Evolutionary conservation across 225 moss, liverwort and hornwort species (phyloP).

Genomic region (Bryum argenteum): DNA sequence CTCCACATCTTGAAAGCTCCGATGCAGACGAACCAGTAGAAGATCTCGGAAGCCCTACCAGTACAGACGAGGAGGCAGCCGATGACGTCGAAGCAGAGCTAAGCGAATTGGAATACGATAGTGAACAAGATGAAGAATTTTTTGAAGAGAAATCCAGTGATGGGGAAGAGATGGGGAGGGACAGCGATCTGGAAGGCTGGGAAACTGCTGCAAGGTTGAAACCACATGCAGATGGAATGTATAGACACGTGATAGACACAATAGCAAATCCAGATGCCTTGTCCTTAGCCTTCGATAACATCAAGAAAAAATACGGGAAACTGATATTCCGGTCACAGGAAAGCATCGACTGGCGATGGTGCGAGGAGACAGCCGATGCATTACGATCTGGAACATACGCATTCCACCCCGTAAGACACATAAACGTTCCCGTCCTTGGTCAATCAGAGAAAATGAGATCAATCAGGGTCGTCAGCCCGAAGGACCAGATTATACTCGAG

Average conservation of each 20-base stretch:
- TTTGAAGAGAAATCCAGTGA: conserved; percentile 25
- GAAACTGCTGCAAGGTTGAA: conserved; percentile 30
- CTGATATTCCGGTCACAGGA: conserved; percentile 43
- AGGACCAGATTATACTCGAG: conserved; percentile 56
- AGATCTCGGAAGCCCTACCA: not conserved
- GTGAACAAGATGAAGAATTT: conserved; percentile 9
- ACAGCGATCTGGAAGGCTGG: conserved; percentile 11
- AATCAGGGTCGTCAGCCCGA: conserved; percentile 44
- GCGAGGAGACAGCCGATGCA: conserved; percentile 47
- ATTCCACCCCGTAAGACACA: conserved; percentile 43
- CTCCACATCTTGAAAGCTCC: conserved; percentile 3
- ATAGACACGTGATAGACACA: conserved; percentile 46
- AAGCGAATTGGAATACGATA: conserved; percentile 2
- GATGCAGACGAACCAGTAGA: not conserved
- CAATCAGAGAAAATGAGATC: conserved; percentile 44
- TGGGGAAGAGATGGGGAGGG: not conserved
- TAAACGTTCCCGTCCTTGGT: conserved; percentile 52
- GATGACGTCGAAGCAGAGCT: not conserved
- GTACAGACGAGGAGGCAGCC: conserved; percentile 5
- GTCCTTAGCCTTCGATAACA: conserved; percentile 43
- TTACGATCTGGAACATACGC: conserved; percentile 52
- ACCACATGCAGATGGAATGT: conserved; percentile 50
- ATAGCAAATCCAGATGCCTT: conserved; percentile 45
- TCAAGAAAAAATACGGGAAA: conserved; percentile 35
- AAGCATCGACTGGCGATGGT: conserved; percentile 55